A percentile compares a stretch with the other conserved stretches of the same genome.
These are phyloP conservation scores for Blastobotrys peoriensis DNA, from an alignment of 805 yeast species.

Conservation along the genomic window DNA sequence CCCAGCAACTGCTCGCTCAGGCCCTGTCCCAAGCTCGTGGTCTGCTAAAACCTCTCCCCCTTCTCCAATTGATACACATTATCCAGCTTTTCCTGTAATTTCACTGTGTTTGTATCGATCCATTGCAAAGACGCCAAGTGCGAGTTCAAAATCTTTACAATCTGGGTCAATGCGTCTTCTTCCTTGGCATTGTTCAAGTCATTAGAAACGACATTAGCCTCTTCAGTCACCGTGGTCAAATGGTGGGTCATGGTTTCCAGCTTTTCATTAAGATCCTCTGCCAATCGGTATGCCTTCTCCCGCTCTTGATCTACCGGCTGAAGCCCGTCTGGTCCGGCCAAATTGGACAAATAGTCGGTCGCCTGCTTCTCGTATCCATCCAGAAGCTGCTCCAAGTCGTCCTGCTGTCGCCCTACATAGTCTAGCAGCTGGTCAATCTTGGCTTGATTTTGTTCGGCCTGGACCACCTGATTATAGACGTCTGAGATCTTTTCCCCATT, in stretches of 20 bases:
- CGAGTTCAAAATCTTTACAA: conserved; percentile 75
- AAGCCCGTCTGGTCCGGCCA: conserved; percentile 29
- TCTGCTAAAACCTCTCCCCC: no score
- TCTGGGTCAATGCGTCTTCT: conserved; percentile 38
- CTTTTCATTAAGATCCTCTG: conserved; percentile 77
- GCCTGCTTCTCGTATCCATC: conserved; percentile 73
- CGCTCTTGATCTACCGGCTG: conserved; percentile 69
- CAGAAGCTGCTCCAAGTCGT: conserved; percentile 76
- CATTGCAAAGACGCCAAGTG: conserved; percentile 88
- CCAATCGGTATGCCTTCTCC: conserved; percentile 81
- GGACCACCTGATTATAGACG: conserved; percentile 66
- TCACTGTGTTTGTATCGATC: conserved; percentile 68
- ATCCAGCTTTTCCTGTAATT: conserved; percentile 61
- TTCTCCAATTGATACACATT: conserved; percentile 23
- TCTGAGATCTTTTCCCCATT: conserved; percentile 82
- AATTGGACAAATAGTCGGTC: conserved; percentile 16
- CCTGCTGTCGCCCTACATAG: conserved; percentile 87
- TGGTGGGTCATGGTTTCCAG: conserved; percentile 72
- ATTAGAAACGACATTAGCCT: conserved; percentile 73
- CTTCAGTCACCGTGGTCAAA: conserved; percentile 66
- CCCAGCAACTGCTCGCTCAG: no score
- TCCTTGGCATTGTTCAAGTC: conserved; percentile 62
- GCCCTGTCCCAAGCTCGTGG: no score
- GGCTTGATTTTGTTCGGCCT: conserved; percentile 78
- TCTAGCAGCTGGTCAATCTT: conserved; percentile 82